phyloP scores from a whole-genome alignment of 2,329 filamentous ascomycete species.

The Xylogone sp. region DNA sequence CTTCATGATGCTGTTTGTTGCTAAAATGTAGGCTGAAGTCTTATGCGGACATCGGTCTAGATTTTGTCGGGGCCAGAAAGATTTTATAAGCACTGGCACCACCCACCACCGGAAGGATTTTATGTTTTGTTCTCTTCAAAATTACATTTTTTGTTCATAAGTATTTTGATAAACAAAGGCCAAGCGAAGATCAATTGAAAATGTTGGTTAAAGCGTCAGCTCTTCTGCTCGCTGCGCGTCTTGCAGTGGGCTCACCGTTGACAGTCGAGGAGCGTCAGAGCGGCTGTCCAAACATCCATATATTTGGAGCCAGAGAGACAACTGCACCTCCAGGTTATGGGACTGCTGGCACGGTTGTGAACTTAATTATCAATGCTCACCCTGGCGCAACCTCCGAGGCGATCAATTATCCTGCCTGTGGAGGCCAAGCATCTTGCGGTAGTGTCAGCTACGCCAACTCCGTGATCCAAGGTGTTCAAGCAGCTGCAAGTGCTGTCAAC shows the following conservation, averaged over 20 bases:
- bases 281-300: constrained; percentile 40
- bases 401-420: constrained; percentile 58
- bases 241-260: constrained; percentile 1
- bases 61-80: too few species aligned
- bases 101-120: too few species aligned
- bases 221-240: background rate
- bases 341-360: constrained; percentile 44
- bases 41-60: too few species aligned
- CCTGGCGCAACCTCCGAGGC: constrained; percentile 50
- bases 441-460: constrained; percentile 57
- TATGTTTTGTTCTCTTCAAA: too few species aligned
- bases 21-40: too few species aligned
- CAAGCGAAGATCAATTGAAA: background rate
- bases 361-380: constrained; percentile 43
- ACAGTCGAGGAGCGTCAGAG: constrained; percentile 1
- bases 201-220: constrained; percentile 2
- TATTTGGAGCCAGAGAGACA: constrained; percentile 50
- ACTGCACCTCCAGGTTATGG: constrained; percentile 47
- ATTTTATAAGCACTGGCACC: too few species aligned
- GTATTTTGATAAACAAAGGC: too few species aligned
- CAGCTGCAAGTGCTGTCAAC: constrained; percentile 57
- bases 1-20: too few species aligned
- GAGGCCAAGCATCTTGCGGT: constrained; percentile 55
- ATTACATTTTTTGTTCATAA: too few species aligned
- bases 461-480: constrained; percentile 51